Conservation (phyloP, 352 stramenopile genomes). For the Phytophthora ohioensis region DNA sequence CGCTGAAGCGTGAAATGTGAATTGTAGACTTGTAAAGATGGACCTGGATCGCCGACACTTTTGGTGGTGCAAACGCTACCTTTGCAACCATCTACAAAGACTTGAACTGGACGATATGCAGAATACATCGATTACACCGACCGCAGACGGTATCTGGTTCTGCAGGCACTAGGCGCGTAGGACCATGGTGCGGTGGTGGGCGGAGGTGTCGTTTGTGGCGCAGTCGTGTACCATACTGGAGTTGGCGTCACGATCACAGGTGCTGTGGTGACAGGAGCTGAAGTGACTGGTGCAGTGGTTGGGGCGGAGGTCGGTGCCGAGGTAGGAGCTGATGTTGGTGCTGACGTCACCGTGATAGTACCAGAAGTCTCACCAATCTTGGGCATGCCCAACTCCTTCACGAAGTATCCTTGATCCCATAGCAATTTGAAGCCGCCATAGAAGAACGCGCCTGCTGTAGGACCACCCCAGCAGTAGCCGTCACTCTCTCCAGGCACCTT, state of each 20-base stretch:
- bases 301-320: slow-evolving; percentile 2
- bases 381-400: slow-evolving; percentile 41
- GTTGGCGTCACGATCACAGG: slow-evolving; percentile 2
- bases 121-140: slow-evolving; percentile 12
- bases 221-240: slow-evolving; percentile 13
- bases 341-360: slow-evolving; percentile 3
- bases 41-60: not conserved
- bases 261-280: not conserved
- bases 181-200: slow-evolving; percentile 7
- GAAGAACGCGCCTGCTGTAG: slow-evolving; percentile 59
- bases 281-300: not conserved
- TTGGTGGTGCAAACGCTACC: not conserved
- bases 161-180: slow-evolving; percentile 14
- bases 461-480: slow-evolving; percentile 58
- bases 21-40: not conserved
- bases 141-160: slow-evolving; percentile 20
- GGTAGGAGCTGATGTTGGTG: not conserved
- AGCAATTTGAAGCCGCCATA: slow-evolving; percentile 53
- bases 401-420: slow-evolving; percentile 75
- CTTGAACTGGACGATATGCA: slow-evolving; percentile 7
- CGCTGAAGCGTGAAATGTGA: too few relatives aligned
- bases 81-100: slow-evolving; percentile 9
- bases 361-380: slow-evolving; percentile 29
- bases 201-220: slow-evolving; percentile 9
- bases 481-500: slow-evolving; percentile 75